phyloP scores from a whole-genome alignment of 768 basidiomycete genomes.

The Pleurotus ostreatus region DNA sequence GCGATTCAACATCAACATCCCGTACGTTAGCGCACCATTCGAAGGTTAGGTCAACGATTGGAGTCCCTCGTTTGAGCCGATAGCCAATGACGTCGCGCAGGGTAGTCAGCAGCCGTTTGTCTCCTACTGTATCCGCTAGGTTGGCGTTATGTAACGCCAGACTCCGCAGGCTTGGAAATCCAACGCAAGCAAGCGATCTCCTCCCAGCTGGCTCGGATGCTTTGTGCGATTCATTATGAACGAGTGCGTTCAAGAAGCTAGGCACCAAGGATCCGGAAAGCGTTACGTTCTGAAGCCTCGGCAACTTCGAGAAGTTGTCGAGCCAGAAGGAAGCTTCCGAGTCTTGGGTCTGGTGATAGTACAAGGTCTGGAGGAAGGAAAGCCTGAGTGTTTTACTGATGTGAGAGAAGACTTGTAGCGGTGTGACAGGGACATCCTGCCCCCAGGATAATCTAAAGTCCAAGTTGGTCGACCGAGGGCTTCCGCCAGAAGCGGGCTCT shows the following conservation, averaged over 20 bases:
- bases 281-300: constrained; percentile 21
- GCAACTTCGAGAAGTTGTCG: constrained; percentile 21
- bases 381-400: constrained; percentile 21
- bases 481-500: not conserved
- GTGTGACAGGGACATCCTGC: constrained; percentile 9
- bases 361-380: constrained; percentile 20
- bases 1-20: constrained; percentile 16
- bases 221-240: constrained; percentile 11
- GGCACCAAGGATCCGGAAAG: constrained; percentile 18
- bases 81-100: constrained; percentile 24
- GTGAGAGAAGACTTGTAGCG: constrained; percentile 15
- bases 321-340: constrained; percentile 18
- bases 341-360: constrained; percentile 16
- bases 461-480: constrained; percentile 9
- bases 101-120: constrained; percentile 6
- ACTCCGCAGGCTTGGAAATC: constrained; percentile 23
- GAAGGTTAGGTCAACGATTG: constrained; percentile 23
- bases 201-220: constrained; percentile 8
- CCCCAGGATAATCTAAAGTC: constrained; percentile 23
- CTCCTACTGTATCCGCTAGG: constrained; percentile 14
- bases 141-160: constrained; percentile 20
- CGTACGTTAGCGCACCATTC: constrained; percentile 20
- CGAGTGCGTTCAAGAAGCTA: constrained; percentile 22
- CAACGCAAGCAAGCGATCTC: constrained; percentile 10
- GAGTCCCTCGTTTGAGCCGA: constrained; percentile 25